Conservation (phyloP, 202 grass and related monocot genomes). For the Elaeis oleifera region DNA sequence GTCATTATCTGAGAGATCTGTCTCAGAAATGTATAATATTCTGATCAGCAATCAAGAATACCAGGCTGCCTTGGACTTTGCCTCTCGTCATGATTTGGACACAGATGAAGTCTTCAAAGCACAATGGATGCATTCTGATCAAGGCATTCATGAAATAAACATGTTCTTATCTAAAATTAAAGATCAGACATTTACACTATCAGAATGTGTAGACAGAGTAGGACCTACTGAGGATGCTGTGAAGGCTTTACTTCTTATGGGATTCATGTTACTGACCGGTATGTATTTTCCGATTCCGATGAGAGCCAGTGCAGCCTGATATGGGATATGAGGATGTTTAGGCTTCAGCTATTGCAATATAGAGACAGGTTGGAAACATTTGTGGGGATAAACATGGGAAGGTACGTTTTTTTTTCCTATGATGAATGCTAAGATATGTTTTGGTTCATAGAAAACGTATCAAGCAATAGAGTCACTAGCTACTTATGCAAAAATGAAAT, state of each 20-base stretch:
- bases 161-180: slow-evolving; percentile 65
- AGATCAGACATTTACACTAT: slow-evolving; percentile 72
- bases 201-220: slow-evolving; percentile 80
- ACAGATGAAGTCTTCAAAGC: slow-evolving; percentile 88
- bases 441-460: too few species aligned
- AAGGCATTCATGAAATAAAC: slow-evolving; percentile 58
- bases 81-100: slow-evolving; percentile 54
- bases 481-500: too few species aligned
- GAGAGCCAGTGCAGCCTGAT: slow-evolving; percentile 28
- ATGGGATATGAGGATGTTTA: slow-evolving; percentile 58
- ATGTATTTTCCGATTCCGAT: slow-evolving; percentile 54
- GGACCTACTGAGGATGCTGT: slow-evolving; percentile 51
- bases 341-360: slow-evolving; percentile 62
- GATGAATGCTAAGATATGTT: too few species aligned
- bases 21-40: slow-evolving; percentile 68
- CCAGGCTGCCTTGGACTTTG: slow-evolving; percentile 64
- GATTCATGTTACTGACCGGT: slow-evolving; percentile 49
- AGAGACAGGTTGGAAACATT: slow-evolving; percentile 88
- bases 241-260: slow-evolving; percentile 85
- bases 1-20: slow-evolving; percentile 64
- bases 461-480: too few species aligned
- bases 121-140: slow-evolving; percentile 49
- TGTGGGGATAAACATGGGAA: slow-evolving; percentile 96
- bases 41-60: slow-evolving; percentile 56
- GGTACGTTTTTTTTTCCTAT: slow-evolving; percentile 25